A percentile compares a stretch with the other conserved stretches of the same genome.
These are phyloP conservation scores for Nicotiana sylvestris DNA, from an alignment of 257 asterid genomes.

Conservation along the genomic window DNA sequence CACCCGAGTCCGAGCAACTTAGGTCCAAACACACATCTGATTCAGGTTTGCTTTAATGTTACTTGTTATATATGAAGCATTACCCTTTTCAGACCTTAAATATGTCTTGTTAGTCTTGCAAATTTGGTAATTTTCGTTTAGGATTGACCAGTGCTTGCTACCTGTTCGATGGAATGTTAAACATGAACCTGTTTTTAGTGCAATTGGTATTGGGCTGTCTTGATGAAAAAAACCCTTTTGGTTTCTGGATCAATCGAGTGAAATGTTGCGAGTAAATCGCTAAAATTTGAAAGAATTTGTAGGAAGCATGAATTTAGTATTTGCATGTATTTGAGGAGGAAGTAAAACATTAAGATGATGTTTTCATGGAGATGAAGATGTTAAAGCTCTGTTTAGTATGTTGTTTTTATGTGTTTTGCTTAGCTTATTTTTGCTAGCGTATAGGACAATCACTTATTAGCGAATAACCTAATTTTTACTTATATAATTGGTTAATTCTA, in stretches of 20 bases:
- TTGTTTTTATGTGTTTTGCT: no score
- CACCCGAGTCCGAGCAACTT: no score
- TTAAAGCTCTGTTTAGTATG: not conserved
- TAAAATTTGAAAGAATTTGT: not conserved
- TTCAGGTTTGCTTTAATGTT: no score
- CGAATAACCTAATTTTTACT: no score
- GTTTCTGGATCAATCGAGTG: not conserved
- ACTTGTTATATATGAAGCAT: no score
- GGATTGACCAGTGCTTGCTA: not conserved
- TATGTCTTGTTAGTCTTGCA: no score
- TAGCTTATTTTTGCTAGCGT: no score
- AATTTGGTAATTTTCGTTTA: no score
- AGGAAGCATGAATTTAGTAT: not conserved
- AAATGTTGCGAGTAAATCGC: not conserved
- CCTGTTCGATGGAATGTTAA: not conserved
- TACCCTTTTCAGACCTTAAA: no score
- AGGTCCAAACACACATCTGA: no score
- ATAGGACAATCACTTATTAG: no score
- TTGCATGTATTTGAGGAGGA: not conserved
- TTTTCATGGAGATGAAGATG: not conserved
- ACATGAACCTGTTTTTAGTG: not conserved
- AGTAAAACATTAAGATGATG: not conserved
- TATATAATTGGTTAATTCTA: no score
- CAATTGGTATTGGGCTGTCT: not conserved
- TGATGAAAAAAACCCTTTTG: not conserved